Conservation (phyloP, 768 basidiomycete genomes). For the Tylopilus rubrobrunneus region DNA sequence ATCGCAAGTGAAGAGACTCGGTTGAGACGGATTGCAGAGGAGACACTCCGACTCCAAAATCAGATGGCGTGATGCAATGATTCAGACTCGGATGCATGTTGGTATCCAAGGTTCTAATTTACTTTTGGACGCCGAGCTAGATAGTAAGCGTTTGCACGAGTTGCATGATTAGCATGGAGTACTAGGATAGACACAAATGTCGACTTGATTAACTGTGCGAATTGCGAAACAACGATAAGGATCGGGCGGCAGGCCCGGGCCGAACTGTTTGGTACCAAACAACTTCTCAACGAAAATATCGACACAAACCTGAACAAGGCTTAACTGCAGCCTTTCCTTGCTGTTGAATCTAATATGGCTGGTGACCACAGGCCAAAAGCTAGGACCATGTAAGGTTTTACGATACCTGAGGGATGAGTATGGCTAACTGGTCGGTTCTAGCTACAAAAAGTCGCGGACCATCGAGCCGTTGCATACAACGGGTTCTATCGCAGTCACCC, state of each 20-base stretch:
- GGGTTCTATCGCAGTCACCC: constrained; percentile 77
- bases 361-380: constrained; percentile 38
- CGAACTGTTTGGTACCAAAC: constrained; percentile 10
- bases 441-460: constrained; percentile 71
- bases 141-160: background rate
- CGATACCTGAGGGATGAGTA: background rate
- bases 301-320: background rate
- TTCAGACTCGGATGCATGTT: background rate
- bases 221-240: too few relatives aligned
- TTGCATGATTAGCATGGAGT: background rate
- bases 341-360: constrained; percentile 12
- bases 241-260: background rate
- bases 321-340: too few relatives aligned
- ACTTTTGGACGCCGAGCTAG: background rate
- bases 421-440: constrained; percentile 28
- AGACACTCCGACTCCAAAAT: constrained; percentile 37
- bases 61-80: constrained; percentile 13
- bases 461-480: constrained; percentile 84
- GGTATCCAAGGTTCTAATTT: background rate
- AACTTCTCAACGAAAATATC: constrained; percentile 5
- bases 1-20: constrained; percentile 45
- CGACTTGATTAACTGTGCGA: background rate
- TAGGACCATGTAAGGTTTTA: constrained; percentile 36
- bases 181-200: constrained; percentile 8
- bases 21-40: constrained; percentile 49